A percentile compares a stretch with the other conserved stretches of the same genome.
phyloP scores from a whole-genome alignment of 2,329 filamentous ascomycete species.

The Pyrenochaeta sp. region DNA sequence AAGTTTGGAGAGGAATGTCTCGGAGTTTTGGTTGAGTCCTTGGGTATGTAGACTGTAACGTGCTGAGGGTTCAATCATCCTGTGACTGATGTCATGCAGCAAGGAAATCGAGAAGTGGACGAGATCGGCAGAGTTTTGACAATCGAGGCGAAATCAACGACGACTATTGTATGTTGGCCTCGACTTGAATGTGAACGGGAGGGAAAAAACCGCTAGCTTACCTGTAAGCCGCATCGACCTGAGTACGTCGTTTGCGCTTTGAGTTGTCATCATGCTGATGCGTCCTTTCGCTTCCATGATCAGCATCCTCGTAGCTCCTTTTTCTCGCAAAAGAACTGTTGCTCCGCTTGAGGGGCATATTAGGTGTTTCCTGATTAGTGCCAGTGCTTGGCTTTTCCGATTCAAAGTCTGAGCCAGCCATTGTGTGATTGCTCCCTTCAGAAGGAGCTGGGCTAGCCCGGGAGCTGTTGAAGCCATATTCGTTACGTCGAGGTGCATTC shows the following conservation, averaged over 20 bases:
- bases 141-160: slow-evolving; percentile 16
- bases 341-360: slow-evolving; percentile 31
- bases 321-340: slow-evolving; percentile 46
- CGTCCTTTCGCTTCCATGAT: slow-evolving; percentile 37
- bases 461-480: slow-evolving; percentile 23
- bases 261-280: slow-evolving; percentile 47
- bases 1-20: too few relatives aligned
- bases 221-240: slow-evolving; percentile 47
- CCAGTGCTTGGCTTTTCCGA: slow-evolving; percentile 28
- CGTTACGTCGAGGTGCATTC: slow-evolving; percentile 27
- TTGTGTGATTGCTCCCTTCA: slow-evolving; percentile 44
- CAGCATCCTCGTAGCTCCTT: slow-evolving; percentile 46
- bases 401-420: slow-evolving; percentile 45
- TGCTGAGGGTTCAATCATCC: too few relatives aligned
- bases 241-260: slow-evolving; percentile 46
- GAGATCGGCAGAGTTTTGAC: not conserved
- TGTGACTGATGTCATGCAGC: too few relatives aligned
- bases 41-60: too few relatives aligned
- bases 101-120: too few relatives aligned
- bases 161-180: slow-evolving; percentile 16
- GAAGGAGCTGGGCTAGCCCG: slow-evolving; percentile 42
- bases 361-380: slow-evolving; percentile 15
- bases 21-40: too few relatives aligned
- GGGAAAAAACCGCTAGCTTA: slow-evolving; percentile 16
- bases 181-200: not conserved